Percentiles rank a stretch among this genome's conserved stretches.
phyloP scores from a whole-genome alignment of 805 yeast genomes.

The Yamadazyma akitaensis region DNA sequence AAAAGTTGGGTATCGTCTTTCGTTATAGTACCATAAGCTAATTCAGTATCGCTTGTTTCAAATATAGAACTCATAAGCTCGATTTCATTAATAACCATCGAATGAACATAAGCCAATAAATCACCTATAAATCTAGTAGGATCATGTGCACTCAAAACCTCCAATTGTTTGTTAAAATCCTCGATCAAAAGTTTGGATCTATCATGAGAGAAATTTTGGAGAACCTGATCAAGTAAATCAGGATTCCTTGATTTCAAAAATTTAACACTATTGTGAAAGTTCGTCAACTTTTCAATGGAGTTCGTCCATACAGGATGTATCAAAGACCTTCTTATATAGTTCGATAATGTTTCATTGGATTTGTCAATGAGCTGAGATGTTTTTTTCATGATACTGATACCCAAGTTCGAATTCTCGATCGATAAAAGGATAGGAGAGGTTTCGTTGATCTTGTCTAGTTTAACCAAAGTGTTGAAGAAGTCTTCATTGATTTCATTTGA shows the following conservation, averaged over 20 bases:
- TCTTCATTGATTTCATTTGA: slow-evolving; percentile 46
- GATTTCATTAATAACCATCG: slow-evolving; percentile 80
- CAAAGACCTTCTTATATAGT: slow-evolving; percentile 32
- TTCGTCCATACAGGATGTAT: slow-evolving; percentile 28
- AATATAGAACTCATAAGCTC: slow-evolving; percentile 71
- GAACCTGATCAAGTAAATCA: slow-evolving; percentile 54
- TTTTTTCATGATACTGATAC: slow-evolving; percentile 60
- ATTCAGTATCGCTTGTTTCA: slow-evolving; percentile 14
- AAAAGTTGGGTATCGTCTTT: slow-evolving; percentile 13
- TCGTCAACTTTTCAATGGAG: slow-evolving; percentile 21
- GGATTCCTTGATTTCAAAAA: slow-evolving; percentile 33
- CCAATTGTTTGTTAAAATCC: slow-evolving; percentile 50
- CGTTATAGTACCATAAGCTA: slow-evolving; percentile 4
- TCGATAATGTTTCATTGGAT: slow-evolving; percentile 27
- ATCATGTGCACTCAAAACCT: slow-evolving; percentile 55
- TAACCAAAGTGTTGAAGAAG: slow-evolving; percentile 58
- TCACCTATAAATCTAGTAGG: slow-evolving; percentile 83
- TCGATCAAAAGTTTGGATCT: slow-evolving; percentile 61
- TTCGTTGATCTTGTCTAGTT: slow-evolving; percentile 61
- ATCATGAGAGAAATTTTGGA: slow-evolving; percentile 62
- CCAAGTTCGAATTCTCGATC: slow-evolving; percentile 63
- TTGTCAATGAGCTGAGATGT: slow-evolving; percentile 49
- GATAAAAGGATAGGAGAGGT: slow-evolving; percentile 65
- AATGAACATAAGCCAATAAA: slow-evolving; percentile 82
- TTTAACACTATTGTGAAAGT: slow-evolving; percentile 30